Percentiles rank a stretch among this genome's conserved stretches.
Evolutionary conservation across 495 filamentous ascomycete genomes (phyloP).

Genomic region (Ramalina intermedia): DNA sequence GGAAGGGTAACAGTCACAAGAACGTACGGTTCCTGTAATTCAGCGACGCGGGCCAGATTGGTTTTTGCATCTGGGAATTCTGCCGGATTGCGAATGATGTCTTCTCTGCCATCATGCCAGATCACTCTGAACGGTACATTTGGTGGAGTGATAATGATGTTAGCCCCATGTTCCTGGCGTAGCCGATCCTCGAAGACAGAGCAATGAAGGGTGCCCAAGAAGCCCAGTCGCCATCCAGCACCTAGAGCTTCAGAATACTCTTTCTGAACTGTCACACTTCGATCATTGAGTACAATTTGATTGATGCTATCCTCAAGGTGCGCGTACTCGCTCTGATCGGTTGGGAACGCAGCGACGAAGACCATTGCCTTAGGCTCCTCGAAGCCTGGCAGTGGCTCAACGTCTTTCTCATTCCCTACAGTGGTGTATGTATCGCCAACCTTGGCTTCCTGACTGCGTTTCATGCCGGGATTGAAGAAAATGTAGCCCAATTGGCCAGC

Average conservation of each 20-base stretch:
- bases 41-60: constrained; percentile 40
- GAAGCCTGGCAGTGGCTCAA: constrained; percentile 78
- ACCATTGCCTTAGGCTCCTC: constrained; percentile 99
- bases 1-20: constrained; percentile 77
- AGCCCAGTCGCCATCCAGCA: constrained; percentile 86
- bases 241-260: constrained; percentile 87
- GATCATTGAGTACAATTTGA: constrained; percentile 85
- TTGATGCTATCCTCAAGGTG: constrained; percentile 90
- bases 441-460: constrained; percentile 83
- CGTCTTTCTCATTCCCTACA: constrained; percentile 61
- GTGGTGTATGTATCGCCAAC: constrained; percentile 88
- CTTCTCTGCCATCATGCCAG: constrained; percentile 56
- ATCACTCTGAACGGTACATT: constrained; percentile 81
- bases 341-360: constrained; percentile 90
- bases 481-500: constrained; percentile 94
- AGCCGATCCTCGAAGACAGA: constrained; percentile 97
- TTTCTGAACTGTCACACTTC: constrained; percentile 85
- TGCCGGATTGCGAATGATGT: constrained; percentile 68
- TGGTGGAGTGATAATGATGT: constrained; percentile 93
- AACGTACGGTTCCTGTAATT: constrained; percentile 77
- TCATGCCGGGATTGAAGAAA: constrained; percentile 97
- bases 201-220: constrained; percentile 91
- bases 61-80: constrained; percentile 68
- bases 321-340: constrained; percentile 73
- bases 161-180: constrained; percentile 84